Base-by-base conservation (phyloP, 805 yeast genomes). In the Zygotorulaspora danielsina region DNA sequence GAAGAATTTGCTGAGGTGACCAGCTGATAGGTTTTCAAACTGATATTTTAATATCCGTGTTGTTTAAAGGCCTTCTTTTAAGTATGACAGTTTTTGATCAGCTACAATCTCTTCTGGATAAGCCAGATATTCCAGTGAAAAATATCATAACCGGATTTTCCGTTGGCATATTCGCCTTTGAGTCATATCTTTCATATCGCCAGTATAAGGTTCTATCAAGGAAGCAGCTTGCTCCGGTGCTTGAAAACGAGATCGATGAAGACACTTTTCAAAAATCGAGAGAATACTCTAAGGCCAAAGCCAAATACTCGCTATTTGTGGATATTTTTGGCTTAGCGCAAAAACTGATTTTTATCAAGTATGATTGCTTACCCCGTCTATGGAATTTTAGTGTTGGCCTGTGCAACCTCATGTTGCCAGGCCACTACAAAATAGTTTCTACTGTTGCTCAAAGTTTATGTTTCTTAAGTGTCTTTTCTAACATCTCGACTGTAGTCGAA, bases 121-220 rank as follows among this genome's bases (percentile, higher is more conserved):
- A 65, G 34, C 81, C 93, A 3, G 70, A 72, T 11, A 75, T 86
- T 53, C 75, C 87, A 45, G 93, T 96, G 96, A 87, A 86, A 57
- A 54, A 71, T 9, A 67, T 89, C 31, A 76, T 90, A 33, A 60
- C 84, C 32, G 84, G 88, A 1, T 78, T 87, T 55, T 73, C 94
- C 3, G 68, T 81, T 11, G 84, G 84, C 21, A 84, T 87, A 57
- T 87, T 74, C 55, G 63, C 72, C 3, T 88, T 88, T 59, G 93
- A 86, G 51, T 71, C 82, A 3, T 81, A 81, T 57, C 67, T 93
- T 38, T 75, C 79, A 33, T 74, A 71, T 49, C 81, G 97, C 53
- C 97, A 93, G 61, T 84, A 82, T 59, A 72, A 70, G 49, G 81
- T 80, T 6, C 70, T 84, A 49, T 45, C 53, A 11, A 65, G 71